Conservation (phyloP, 495 filamentous ascomycete genomes). For the Aspergillus hancockii region DNA sequence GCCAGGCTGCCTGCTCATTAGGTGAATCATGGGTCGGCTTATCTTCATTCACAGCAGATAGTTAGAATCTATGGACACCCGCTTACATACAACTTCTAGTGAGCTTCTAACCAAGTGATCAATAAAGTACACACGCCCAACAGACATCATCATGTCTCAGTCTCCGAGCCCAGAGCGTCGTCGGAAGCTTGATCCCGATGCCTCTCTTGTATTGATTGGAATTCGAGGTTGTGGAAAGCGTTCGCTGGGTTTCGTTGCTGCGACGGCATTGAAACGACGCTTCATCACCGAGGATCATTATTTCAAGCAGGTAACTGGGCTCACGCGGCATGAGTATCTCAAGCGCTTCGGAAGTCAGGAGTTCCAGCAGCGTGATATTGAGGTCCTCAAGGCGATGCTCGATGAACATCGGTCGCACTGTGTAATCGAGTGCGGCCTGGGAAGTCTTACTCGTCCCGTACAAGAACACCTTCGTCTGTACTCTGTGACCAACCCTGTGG, state of each 20-base stretch:
- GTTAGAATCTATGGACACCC: background rate
- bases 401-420: conserved; percentile 61
- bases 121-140: background rate
- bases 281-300: conserved; percentile 77
- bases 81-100: background rate
- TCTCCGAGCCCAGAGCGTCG: conserved; percentile 52
- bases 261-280: conserved; percentile 69
- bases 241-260: conserved; percentile 76
- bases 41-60: background rate
- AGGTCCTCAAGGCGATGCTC: conserved; percentile 68
- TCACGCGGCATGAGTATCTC: conserved; percentile 64
- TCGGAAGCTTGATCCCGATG: conserved; percentile 58
- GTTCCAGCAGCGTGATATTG: conserved; percentile 64
- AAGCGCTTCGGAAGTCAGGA: conserved; percentile 62
- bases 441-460: conserved; percentile 56
- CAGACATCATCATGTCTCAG: conserved; percentile 20
- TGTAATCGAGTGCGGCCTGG: conserved; percentile 71
- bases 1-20: background rate
- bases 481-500: conserved; percentile 66
- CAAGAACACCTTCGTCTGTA: conserved; percentile 60
- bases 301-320: conserved; percentile 69
- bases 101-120: background rate
- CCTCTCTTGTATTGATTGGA: conserved; percentile 76
- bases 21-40: background rate
- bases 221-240: conserved; percentile 78